These are phyloP conservation scores for Copromyces sp. DNA, from an alignment of 495 filamentous ascomycete genomes.

Conservation along the genomic window DNA sequence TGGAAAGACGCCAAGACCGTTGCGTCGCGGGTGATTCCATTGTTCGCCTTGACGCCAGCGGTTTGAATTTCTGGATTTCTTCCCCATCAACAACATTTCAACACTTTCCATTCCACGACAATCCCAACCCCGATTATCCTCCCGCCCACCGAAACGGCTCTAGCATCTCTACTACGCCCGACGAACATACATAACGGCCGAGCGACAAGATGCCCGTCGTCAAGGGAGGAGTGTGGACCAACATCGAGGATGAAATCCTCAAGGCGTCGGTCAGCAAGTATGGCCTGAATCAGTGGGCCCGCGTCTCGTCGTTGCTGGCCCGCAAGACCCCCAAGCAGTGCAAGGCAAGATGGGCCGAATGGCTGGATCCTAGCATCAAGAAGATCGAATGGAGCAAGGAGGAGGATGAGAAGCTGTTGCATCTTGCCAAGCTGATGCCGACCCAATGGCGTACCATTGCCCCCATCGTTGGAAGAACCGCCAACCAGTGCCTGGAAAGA, in stretches of 20 bases:
- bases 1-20: not conserved
- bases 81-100: not conserved
- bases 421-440: conserved; percentile 95
- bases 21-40: not conserved
- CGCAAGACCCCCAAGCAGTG: conserved; percentile 98
- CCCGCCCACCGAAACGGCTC: not conserved
- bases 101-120: not conserved
- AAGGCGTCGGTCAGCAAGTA: conserved; percentile 95
- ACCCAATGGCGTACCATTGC: conserved; percentile 99
- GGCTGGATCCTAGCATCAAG: conserved; percentile 93
- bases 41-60: not conserved
- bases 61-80: not conserved
- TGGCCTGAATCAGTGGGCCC: conserved; percentile 97
- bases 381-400: conserved; percentile 99
- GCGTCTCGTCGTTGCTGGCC: conserved; percentile 91
- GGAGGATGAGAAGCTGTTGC: conserved; percentile 94
- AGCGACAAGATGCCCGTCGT: conserved; percentile 76
- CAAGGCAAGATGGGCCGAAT: conserved; percentile 97
- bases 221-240: conserved; percentile 92
- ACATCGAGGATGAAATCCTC: conserved; percentile 82
- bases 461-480: conserved; percentile 90
- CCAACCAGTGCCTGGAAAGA: conserved; percentile 90
- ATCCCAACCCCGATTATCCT: not conserved
- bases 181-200: not conserved
- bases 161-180: not conserved